A percentile compares a stretch with the other conserved stretches of the same genome.
These are phyloP conservation scores for Globisporangium canariense DNA, from an alignment of 352 stramenopile species.

Conservation along the genomic window DNA sequence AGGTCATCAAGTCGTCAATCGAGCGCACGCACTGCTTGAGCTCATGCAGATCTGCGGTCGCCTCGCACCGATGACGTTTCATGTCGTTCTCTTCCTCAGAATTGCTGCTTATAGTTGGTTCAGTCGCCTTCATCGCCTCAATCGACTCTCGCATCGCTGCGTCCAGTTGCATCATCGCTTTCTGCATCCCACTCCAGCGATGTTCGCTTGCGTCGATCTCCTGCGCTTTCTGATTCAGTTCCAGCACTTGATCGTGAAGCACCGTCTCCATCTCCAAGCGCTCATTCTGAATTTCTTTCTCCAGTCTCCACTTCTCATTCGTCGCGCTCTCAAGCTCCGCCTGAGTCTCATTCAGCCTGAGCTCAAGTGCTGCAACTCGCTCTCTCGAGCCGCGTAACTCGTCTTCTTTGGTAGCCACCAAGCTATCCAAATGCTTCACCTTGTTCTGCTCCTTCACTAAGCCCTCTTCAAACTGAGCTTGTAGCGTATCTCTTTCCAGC, in stretches of 20 bases:
- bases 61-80: not conserved
- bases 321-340: conserved; percentile 16
- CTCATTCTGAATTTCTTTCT: conserved; percentile 19
- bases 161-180: conserved; percentile 33
- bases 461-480: conserved; percentile 21
- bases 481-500: conserved; percentile 26
- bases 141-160: conserved; percentile 22
- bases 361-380: conserved; percentile 12
- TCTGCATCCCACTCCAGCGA: conserved; percentile 24
- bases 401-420: conserved; percentile 1
- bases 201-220: conserved; percentile 15
- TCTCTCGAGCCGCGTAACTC: conserved; percentile 10
- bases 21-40: conserved; percentile 2
- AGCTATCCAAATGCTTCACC: not conserved
- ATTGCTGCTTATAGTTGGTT: not conserved
- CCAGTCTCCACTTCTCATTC: conserved; percentile 19
- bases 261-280: conserved; percentile 14
- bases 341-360: conserved; percentile 10
- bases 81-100: not conserved
- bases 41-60: not conserved
- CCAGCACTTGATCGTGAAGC: conserved; percentile 20
- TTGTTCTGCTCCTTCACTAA: conserved; percentile 19
- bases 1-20: conserved; percentile 1
- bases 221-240: conserved; percentile 15
- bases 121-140: conserved; percentile 7